Evolutionary conservation across 768 basidiomycete genomes (phyloP).

Genomic region (Podaxis mareebaensis): DNA sequence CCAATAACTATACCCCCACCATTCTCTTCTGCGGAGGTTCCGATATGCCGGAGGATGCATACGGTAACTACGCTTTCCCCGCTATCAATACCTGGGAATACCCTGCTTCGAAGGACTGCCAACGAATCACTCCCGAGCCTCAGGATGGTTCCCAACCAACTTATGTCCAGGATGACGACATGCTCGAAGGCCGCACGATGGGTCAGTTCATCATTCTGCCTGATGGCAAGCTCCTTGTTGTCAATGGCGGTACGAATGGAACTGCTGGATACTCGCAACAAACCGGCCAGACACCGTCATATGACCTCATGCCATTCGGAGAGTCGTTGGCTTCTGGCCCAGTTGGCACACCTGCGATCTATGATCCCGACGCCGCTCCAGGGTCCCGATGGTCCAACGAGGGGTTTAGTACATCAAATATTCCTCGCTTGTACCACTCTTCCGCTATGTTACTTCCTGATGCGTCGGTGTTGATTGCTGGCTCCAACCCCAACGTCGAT

Average conservation of each 20-base stretch:
- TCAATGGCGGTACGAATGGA: conserved; percentile 84
- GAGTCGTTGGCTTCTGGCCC: conserved; percentile 82
- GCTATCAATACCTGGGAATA: conserved; percentile 72
- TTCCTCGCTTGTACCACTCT: conserved; percentile 90
- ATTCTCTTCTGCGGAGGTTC: conserved; percentile 91
- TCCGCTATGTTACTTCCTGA: conserved; percentile 87
- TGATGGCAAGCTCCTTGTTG: conserved; percentile 71
- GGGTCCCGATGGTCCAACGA: conserved; percentile 77
- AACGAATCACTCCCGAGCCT: conserved; percentile 86
- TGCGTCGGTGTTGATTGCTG: conserved; percentile 83
- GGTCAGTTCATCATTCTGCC: conserved; percentile 88
- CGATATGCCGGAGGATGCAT: conserved; percentile 69
- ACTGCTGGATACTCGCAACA: conserved; percentile 82
- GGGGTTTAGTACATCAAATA: conserved; percentile 58
- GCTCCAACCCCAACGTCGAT: conserved; percentile 92
- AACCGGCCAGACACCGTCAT: conserved; percentile 47
- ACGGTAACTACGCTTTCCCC: conserved; percentile 78
- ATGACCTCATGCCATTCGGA: conserved; percentile 62
- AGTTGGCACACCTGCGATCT: conserved; percentile 76
- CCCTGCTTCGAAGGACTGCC: conserved; percentile 73
- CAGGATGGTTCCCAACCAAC: conserved; percentile 56
- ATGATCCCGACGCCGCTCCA: conserved; percentile 70
- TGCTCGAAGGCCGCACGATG: conserved; percentile 82
- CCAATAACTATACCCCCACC: conserved; percentile 84
- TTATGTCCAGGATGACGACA: conserved; percentile 74